Evolutionary conservation across 2,329 filamentous ascomycete species (phyloP), one percentile per base, ranked within the genome.

Genomic region (Alternaria arbusti): DNA sequence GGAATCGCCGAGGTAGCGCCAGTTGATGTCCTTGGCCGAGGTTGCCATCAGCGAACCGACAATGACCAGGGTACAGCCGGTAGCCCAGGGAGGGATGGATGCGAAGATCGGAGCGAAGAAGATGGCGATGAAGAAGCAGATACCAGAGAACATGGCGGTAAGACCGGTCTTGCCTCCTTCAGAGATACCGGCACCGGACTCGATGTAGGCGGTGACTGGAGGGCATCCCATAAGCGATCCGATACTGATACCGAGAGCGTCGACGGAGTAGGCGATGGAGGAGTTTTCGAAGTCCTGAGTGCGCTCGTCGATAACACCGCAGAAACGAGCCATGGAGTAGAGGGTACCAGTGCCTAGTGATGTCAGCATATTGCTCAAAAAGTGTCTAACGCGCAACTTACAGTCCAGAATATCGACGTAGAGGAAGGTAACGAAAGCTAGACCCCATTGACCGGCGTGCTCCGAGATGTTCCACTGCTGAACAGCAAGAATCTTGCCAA

Each of bases 101-200:
- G 93, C 93, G 75, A 96, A 96, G 61, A 96, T 95, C 0, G 93
- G 93, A 0, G 93, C 93, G 77, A 96, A 96, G 85, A 96, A 96
- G 65, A 96, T 87, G 61, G 91, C 88, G 76, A 96, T 88, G 69
- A 79, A 79, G 84, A 97, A 97, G 81, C 91, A 94, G 54, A 96
- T 60, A 6, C 93, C 93, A 0, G 92, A 90, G 15, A 88, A 84
- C 79, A 95, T 91, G 50, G 92, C 89, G 0, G 93, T 96, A n/a
- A 97, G 81, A 15, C 93, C 93, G 0, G 93, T 96, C 74, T 90
- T 90, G 47, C 93, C 93, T 55, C 93, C 93, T 80, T 97, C 93
- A 0, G 92, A 92, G 67, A 97, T 96, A 71, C 93, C 93, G 9
- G 93, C 93, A 75, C 93, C 93, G n/a, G 90, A 93, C 80, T 96